Base-by-base conservation (phyloP, 345 rosid species). In the Pistacia atlantica region DNA sequence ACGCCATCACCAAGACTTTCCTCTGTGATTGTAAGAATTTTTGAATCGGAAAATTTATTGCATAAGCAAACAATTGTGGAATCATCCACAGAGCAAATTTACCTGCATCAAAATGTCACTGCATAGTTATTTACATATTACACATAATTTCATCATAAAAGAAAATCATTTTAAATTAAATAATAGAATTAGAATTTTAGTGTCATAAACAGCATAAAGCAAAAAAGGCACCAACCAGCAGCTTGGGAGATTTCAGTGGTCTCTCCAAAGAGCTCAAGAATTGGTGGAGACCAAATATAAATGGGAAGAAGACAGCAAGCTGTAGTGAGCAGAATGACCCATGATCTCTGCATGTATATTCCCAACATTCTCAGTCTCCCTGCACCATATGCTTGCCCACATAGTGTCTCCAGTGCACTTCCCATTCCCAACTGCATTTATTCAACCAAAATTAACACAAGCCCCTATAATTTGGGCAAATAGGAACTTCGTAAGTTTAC, bases 381-480 rank as follows among this genome's bases (percentile, higher is more conserved):
- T 0, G 98, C 98, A 37, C 99, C 99, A 61, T 71, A 90, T 17
- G 99, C 98, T 88, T 95, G 99, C 61, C 98, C 98, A 20, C 98
- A 93, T 62, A 93, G 79, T 2, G 99, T 90, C 85, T 93, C 99
- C 81, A 93, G 69, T 14, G 97, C 99, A 82, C 99, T 93, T 38
- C 98, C 98, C 98, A 92, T 92, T 37, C 99, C 99, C 80, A 95
- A 67, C 99, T 95, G 87, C 83, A 51, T 62, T 42, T 42, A 42
- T 42, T 54, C 11, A 54, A 31, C 25, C 37, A 76, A 31, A 14
- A 5, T 51, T 35, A 45, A 65, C 2, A 2, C 16, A 54, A 54
- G 13, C 57, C 5, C 6, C 57, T 54, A 42, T 42, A 1, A 42
- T 42, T 7, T 7, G 6, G 46, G 42, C 5, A 4, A 38, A 38